phyloP scores from a whole-genome alignment of 805 yeast species.

The Pichia phayaonensis region DNA sequence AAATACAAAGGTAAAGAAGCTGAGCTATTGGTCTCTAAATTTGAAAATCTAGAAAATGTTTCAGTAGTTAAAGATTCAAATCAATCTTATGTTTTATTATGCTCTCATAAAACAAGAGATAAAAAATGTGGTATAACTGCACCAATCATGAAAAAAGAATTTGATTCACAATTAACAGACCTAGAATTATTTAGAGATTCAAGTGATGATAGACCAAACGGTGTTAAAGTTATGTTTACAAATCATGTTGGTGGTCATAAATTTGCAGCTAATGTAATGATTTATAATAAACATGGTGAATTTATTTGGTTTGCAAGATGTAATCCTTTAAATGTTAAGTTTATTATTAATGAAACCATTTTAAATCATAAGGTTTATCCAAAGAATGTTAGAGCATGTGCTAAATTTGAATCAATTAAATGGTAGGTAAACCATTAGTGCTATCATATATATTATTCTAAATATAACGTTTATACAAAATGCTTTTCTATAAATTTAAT shows the following conservation, averaged over 20 bases:
- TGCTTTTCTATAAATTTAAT: background rate
- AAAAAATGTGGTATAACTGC: conserved; percentile 93
- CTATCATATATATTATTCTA: background rate
- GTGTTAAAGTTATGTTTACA: conserved; percentile 60
- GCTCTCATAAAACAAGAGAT: conserved; percentile 89
- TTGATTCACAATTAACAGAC: conserved; percentile 66
- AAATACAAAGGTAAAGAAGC: conserved; percentile 16
- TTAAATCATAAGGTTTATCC: conserved; percentile 64
- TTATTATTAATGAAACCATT: conserved; percentile 71
- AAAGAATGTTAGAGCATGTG: conserved; percentile 52
- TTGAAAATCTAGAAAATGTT: conserved; percentile 25
- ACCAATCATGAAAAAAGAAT: conserved; percentile 74
- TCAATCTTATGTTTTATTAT: conserved; percentile 54
- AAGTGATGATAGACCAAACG: conserved; percentile 68
- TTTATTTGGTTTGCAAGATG: conserved; percentile 87
- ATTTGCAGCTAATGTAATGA: conserved; percentile 80
- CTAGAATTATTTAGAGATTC: conserved; percentile 66
- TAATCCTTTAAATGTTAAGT: conserved; percentile 64
- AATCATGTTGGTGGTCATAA: conserved; percentile 97
- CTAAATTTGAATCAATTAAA: conserved; percentile 44
- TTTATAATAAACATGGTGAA: conserved; percentile 66
- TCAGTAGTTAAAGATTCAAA: conserved; percentile 32
- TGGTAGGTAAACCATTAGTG: conserved; percentile 33
- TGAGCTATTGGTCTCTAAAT: conserved; percentile 1
- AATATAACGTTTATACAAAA: background rate